A percentile compares a stretch with the other conserved stretches of the same genome.
phyloP scores from a whole-genome alignment of 75 land plant genomes.

The Isoetes taiwanensis region DNA sequence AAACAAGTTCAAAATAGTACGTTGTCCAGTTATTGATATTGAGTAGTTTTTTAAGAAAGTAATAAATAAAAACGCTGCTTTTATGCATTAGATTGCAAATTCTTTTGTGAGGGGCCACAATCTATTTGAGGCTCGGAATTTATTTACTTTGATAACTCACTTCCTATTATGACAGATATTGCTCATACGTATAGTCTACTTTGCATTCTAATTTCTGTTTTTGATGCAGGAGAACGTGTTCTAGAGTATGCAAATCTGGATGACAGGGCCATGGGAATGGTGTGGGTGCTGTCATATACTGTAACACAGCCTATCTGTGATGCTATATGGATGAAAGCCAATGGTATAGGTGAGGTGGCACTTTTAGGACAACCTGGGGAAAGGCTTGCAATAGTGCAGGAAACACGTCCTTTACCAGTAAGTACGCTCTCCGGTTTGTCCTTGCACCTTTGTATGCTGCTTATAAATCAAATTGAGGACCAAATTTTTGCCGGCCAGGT shows the following conservation, averaged over 20 bases:
- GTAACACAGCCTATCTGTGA: conserved; percentile 93
- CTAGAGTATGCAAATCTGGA: conserved; percentile 80
- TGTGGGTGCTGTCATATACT: conserved; percentile 94
- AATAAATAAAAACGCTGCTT: background rate
- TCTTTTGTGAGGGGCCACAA: background rate
- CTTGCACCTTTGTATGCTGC: conserved; percentile 52
- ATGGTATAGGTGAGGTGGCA: conserved; percentile 44
- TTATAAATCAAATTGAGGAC: conserved; percentile 71
- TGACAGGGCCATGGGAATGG: conserved; percentile 91
- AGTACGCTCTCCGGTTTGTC: conserved; percentile 78
- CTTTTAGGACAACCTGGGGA: conserved; percentile 55
- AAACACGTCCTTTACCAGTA: conserved; percentile 74
- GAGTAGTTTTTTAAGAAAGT: background rate
- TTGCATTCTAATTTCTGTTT: no score
- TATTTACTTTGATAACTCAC: no score
- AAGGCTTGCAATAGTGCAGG: conserved; percentile 54
- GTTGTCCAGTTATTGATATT: background rate
- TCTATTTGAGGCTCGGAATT: background rate
- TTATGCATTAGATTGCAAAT: background rate
- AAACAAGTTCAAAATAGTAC: conserved; percentile 81
- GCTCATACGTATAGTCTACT: no score
- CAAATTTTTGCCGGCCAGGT: conserved; percentile 87
- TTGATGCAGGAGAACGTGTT: conserved; percentile 59
- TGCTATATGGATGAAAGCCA: conserved; percentile 73
- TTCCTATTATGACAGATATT: no score